Evolutionary conservation across 163 green algal genomes (phyloP), one percentile per base, ranked within the genome.

Genomic region (Chloromonas sp.): DNA sequence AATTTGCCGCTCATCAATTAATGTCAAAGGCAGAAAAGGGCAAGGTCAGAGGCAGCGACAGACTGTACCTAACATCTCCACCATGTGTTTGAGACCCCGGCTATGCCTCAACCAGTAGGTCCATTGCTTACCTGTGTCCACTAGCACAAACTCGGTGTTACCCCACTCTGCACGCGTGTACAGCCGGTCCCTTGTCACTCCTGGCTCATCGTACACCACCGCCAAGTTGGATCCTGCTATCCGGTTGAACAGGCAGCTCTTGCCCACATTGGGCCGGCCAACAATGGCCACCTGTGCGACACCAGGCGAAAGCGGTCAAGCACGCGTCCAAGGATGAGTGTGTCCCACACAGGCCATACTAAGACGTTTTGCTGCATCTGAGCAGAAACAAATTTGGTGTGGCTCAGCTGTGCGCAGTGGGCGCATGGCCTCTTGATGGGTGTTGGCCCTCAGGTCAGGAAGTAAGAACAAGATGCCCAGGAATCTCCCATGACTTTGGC

Each of bases 191-290:
- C 97, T 88, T 2, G 97, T 98, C 14, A 99, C 93, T 1, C 97
- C 97, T 0, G 97, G 97, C 86, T 96, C 93, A 89, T 99, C 97
- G 79, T 95, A 97, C 81, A 99, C 97, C 87, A 99, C 98, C n/a
- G 97, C 96, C 78, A 94, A 81, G 15, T 91, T 89, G 61, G 77
- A 88, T 57, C 96, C 96, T 0, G 92, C 92, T 5, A 99, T 90
- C 11, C 97, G 91, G 90, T 99, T 99, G 92, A 99, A 99, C 82
- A 99, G 92, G 1, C 95, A 93, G 2, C 88, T 96, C 89, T 99
- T 99, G 79, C 96, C 91, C 66, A 98, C 97, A 86, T 99, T 99
- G 62, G 97, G 97, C 1, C 97, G 90, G 0, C 97, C 97, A 61
- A 99, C 91, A 70, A 99, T 98, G 2, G 97, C 95, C 0, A 99